Evolutionary conservation across 306 rosid species (phyloP).

Genomic region (Quercus agrifolia): DNA sequence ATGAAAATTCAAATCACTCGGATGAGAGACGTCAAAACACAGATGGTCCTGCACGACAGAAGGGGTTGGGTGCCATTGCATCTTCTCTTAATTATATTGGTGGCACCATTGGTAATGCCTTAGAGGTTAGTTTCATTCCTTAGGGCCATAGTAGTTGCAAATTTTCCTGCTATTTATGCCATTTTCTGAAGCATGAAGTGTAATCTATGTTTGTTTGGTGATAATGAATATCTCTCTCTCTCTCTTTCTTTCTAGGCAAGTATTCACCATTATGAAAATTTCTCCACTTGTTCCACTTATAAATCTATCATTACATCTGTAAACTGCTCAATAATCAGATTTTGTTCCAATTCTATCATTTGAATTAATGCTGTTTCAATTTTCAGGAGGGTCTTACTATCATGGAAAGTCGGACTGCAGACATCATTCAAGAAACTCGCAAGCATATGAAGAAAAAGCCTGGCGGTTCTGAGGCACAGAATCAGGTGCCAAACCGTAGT

Average conservation of each 20-base stretch:
- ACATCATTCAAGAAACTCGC: constrained; percentile 91
- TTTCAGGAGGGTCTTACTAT: constrained; percentile 73
- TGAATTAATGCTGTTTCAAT: background rate
- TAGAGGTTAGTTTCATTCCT: constrained; percentile 61
- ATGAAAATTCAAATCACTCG: constrained; percentile 34
- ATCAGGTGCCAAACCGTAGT: constrained; percentile 46
- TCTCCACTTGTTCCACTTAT: background rate
- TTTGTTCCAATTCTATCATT: constrained; percentile 15
- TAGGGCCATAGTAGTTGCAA: background rate
- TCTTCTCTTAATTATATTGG: constrained; percentile 83
- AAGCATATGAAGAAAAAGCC: constrained; percentile 81
- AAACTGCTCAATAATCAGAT: background rate
- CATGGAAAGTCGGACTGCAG: constrained; percentile 80
- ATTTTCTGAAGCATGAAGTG: background rate
- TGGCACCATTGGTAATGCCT: constrained; percentile 88
- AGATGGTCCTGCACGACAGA: constrained; percentile 58
- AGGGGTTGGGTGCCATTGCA: constrained; percentile 75
- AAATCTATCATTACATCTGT: background rate
- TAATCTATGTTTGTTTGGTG: background rate
- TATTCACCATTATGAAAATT: background rate
- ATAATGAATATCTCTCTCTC: background rate
- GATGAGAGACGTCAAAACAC: constrained; percentile 55
- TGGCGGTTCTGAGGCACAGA: constrained; percentile 33
- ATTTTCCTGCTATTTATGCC: background rate
- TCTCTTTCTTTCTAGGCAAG: background rate